Conservation (phyloP, 2,329 filamentous ascomycete genomes). For the Aurifilum marmelostoma region DNA sequence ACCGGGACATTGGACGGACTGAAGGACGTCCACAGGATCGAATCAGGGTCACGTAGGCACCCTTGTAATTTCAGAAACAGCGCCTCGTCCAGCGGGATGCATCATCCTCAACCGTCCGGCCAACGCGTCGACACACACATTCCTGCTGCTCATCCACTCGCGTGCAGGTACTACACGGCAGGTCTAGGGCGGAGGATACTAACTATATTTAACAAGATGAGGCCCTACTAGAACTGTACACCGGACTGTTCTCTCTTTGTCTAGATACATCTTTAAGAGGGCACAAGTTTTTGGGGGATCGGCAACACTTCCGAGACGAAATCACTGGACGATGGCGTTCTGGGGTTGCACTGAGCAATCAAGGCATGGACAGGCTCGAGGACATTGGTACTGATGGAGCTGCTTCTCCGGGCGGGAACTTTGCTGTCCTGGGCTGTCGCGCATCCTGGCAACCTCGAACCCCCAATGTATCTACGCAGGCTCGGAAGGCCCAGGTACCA, state of each 20-base stretch:
- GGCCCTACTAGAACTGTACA: no score
- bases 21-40: background rate
- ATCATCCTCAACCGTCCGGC: background rate
- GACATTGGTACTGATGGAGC: slow-evolving; percentile 17
- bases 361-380: slow-evolving; percentile 9
- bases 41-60: background rate
- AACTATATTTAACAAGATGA: background rate
- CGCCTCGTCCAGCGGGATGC: background rate
- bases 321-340: background rate
- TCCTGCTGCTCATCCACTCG: background rate
- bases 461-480: background rate
- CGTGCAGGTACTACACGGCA: background rate
- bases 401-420: slow-evolving; percentile 18
- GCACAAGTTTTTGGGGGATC: slow-evolving; percentile 1
- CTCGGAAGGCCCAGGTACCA: background rate
- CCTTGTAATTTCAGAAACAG: background rate
- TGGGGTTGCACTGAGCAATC: slow-evolving; percentile 2
- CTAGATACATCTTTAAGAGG: background rate
- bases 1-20: slow-evolving; percentile 22
- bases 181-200: background rate
- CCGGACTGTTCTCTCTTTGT: background rate
- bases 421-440: background rate
- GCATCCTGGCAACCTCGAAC: background rate
- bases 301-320: slow-evolving; percentile 2
- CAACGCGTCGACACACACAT: background rate